phyloP scores from a whole-genome alignment of 2,329 filamentous ascomycete genomes.

The Aureobasidium lini region DNA sequence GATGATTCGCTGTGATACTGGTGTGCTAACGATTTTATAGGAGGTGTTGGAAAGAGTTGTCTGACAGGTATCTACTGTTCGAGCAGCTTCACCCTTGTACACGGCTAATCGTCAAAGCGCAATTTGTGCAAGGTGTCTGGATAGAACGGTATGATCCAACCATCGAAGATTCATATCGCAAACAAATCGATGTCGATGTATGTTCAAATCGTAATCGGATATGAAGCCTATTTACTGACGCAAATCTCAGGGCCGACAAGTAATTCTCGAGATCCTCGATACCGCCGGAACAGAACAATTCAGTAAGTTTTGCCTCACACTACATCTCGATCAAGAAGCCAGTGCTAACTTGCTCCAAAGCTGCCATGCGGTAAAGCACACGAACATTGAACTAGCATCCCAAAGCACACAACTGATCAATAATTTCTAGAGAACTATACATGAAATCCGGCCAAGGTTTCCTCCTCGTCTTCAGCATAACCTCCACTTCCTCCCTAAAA shows the following conservation, averaged over 20 bases:
- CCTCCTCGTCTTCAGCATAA: constrained; percentile 86
- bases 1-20: too few relatives aligned
- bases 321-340: neutral
- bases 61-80: constrained; percentile 60
- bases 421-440: constrained; percentile 59
- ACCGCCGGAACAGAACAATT: constrained; percentile 91
- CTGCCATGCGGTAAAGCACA: constrained; percentile 48
- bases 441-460: constrained; percentile 94
- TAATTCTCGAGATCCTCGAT: constrained; percentile 84
- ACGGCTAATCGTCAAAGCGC: constrained; percentile 47
- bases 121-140: constrained; percentile 92
- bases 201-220: constrained; percentile 33
- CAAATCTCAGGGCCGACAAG: constrained; percentile 63
- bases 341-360: constrained; percentile 28
- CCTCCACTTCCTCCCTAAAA: constrained; percentile 71
- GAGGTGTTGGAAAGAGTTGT: constrained; percentile 88
- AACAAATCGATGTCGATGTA: constrained; percentile 70
- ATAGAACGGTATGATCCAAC: constrained; percentile 66
- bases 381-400: neutral
- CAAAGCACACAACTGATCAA: neutral
- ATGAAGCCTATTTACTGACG: neutral
- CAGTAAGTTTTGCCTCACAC: constrained; percentile 49
- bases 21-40: constrained; percentile 35
- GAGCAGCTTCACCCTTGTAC: neutral
- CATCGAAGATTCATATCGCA: constrained; percentile 55